phyloP scores from a whole-genome alignment of 2,329 filamentous ascomycete genomes.

The Aspergillus texensis region DNA sequence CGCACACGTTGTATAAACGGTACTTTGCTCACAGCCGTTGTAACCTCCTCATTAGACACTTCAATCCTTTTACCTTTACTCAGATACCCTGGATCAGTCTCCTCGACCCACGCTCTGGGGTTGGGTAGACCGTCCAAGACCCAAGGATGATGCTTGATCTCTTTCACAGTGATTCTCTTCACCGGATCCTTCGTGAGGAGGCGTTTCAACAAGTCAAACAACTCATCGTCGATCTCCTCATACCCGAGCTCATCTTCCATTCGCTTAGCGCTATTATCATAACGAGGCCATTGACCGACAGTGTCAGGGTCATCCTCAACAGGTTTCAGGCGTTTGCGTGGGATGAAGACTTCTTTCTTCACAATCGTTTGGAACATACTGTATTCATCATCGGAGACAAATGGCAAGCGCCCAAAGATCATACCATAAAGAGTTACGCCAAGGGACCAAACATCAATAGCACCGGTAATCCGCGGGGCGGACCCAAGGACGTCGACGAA shows the following conservation, averaged over 20 bases:
- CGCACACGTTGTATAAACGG: slow-evolving; percentile 83
- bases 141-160: slow-evolving; percentile 95
- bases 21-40: slow-evolving; percentile 84
- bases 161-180: slow-evolving; percentile 82
- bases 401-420: slow-evolving; percentile 90
- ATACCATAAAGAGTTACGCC: slow-evolving; percentile 96
- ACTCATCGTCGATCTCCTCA: slow-evolving; percentile 78
- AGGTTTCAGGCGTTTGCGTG: slow-evolving; percentile 77
- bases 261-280: slow-evolving; percentile 69
- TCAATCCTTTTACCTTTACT: slow-evolving; percentile 84
- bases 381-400: slow-evolving; percentile 87
- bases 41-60: slow-evolving; percentile 87
- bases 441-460: slow-evolving; percentile 96
- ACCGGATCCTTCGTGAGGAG: slow-evolving; percentile 88
- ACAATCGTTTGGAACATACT: slow-evolving; percentile 91
- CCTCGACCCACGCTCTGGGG: slow-evolving; percentile 81
- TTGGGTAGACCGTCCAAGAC: slow-evolving; percentile 77
- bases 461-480: slow-evolving; percentile 76
- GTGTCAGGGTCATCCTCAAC: slow-evolving; percentile 53
- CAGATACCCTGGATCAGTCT: slow-evolving; percentile 81
- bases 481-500: slow-evolving; percentile 56
- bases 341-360: slow-evolving; percentile 89
- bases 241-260: slow-evolving; percentile 79
- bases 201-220: slow-evolving; percentile 75
- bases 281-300: slow-evolving; percentile 49